Conservation (phyloP, 108 stramenopile genomes). For the Seminavis robusta region DNA sequence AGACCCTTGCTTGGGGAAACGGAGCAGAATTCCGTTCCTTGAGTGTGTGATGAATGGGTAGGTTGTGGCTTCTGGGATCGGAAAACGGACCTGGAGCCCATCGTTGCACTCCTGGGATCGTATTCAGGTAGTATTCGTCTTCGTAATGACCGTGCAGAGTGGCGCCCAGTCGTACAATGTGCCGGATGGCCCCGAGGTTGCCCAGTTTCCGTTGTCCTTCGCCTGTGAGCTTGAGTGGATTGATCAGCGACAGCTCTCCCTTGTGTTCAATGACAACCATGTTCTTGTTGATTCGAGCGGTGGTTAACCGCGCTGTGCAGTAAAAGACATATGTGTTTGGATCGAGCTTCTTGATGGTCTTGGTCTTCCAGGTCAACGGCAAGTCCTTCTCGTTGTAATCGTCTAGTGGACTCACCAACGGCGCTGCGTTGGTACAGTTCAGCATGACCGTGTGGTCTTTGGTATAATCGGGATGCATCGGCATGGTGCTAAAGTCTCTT, state of each 20-base stretch:
- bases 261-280: constrained; percentile 3
- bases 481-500: too few species aligned
- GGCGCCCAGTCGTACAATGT: constrained; percentile 1
- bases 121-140: not conserved
- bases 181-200: not conserved
- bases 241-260: constrained; percentile 7
- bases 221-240: not conserved
- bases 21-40: not conserved
- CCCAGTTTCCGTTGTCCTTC: not conserved
- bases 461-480: too few species aligned
- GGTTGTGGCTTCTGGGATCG: too few species aligned
- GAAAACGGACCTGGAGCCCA: not conserved
- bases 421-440: too few species aligned
- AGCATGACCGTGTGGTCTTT: too few species aligned
- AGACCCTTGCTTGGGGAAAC: not conserved
- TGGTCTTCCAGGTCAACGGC: too few species aligned
- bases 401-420: too few species aligned
- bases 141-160: not conserved
- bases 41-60: constrained; percentile 1
- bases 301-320: too few species aligned
- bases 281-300: constrained; percentile 2
- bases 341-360: too few species aligned
- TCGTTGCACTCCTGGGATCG: not conserved
- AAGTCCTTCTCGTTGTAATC: too few species aligned
- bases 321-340: too few species aligned